A percentile compares a stretch with the other conserved stretches of the same genome.
phyloP scores from a whole-genome alignment of 306 rosid genomes.

The Lathyrus aphaca region DNA sequence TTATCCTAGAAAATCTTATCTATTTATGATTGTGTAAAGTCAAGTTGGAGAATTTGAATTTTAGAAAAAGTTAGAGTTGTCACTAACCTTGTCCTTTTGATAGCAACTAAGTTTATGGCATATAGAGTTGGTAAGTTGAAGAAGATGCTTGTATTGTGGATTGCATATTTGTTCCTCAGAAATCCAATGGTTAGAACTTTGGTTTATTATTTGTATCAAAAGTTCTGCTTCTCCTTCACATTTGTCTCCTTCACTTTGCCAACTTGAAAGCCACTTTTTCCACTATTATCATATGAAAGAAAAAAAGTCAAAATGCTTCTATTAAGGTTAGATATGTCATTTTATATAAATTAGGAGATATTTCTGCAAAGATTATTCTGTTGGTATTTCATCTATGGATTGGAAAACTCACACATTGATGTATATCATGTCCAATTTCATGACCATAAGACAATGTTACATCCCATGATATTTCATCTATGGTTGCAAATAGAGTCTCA shows the following conservation, averaged over 20 bases:
- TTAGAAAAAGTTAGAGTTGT: not conserved
- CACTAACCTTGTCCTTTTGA: conserved; percentile 65
- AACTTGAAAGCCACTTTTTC: conserved; percentile 76
- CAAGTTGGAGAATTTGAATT: not conserved
- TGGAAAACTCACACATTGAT: conserved; percentile 57
- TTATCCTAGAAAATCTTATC: no score
- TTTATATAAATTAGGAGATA: no score
- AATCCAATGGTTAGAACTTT: conserved; percentile 51
- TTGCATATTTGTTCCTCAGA: conserved; percentile 49
- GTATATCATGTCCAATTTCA: conserved; percentile 61
- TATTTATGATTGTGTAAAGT: no score
- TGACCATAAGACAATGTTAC: conserved; percentile 57
- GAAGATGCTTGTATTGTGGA: conserved; percentile 52
- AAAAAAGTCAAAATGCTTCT: not conserved
- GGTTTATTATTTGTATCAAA: conserved; percentile 66
- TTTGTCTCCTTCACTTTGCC: conserved; percentile 68
- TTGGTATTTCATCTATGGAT: not conserved
- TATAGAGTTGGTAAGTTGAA: conserved; percentile 59
- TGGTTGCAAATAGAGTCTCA: conserved; percentile 58
- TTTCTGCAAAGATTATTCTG: no score
- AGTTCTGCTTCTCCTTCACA: conserved; percentile 70
- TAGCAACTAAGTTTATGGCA: conserved; percentile 52
- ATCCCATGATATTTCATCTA: conserved; percentile 71
- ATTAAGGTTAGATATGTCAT: no score
- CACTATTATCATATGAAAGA: conserved; percentile 49